Percentiles rank a stretch among this genome's conserved stretches.
These are phyloP conservation scores for Microcos paniculata DNA, from an alignment of 345 rosid genomes.

Conservation along the genomic window DNA sequence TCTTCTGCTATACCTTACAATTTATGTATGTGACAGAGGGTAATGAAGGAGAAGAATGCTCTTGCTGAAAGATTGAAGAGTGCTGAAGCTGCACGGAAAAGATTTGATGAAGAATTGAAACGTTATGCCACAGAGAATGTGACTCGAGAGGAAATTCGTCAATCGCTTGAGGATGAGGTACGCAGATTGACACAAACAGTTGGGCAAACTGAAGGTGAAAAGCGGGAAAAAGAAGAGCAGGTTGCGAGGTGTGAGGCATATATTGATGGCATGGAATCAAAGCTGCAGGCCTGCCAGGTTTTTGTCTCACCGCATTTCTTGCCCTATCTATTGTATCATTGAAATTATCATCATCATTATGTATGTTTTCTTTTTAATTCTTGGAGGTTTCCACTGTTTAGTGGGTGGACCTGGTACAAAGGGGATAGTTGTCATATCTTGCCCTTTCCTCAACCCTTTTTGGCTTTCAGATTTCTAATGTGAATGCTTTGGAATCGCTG, in stretches of 20 bases:
- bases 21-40: constrained; percentile 51
- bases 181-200: constrained; percentile 78
- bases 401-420: not conserved
- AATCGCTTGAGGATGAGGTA: constrained; percentile 88
- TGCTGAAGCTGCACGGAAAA: constrained; percentile 87
- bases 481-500: not conserved
- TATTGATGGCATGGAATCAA: constrained; percentile 92
- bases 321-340: not conserved
- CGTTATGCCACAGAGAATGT: constrained; percentile 82
- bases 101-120: constrained; percentile 90
- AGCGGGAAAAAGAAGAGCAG: constrained; percentile 90
- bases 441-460: not conserved
- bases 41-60: constrained; percentile 89
- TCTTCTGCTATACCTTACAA: constrained; percentile 15
- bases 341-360: not conserved
- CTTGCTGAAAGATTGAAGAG: constrained; percentile 86
- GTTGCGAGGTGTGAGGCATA: constrained; percentile 89
- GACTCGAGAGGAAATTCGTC: constrained; percentile 81
- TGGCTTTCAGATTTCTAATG: not conserved
- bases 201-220: constrained; percentile 94
- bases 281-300: constrained; percentile 92
- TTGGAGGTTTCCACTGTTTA: not conserved
- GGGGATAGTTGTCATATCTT: not conserved
- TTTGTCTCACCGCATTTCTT: constrained; percentile 9
- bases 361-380: not conserved